These are phyloP conservation scores for Aspergillus pseudonomiae DNA, from an alignment of 2,329 filamentous ascomycete species.

Conservation along the genomic window DNA sequence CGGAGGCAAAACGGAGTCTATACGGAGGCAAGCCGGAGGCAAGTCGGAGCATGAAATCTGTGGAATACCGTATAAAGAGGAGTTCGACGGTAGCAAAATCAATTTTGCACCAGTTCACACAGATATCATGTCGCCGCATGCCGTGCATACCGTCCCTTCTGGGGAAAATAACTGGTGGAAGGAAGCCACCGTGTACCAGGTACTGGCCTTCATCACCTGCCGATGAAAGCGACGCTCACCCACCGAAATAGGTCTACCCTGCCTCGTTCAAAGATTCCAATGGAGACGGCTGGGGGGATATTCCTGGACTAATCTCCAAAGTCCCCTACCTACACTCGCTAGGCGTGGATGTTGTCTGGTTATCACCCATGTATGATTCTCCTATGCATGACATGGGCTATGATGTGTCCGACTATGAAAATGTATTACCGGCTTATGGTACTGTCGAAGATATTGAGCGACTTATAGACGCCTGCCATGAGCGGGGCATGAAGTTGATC, in stretches of 20 bases:
- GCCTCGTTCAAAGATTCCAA: constrained; percentile 55
- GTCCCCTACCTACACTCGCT: constrained; percentile 64
- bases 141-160: constrained; percentile 18
- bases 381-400: constrained; percentile 72
- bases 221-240: not conserved
- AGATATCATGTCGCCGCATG: constrained; percentile 21
- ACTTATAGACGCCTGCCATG: constrained; percentile 59
- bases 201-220: not conserved
- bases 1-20: not conserved
- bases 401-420: constrained; percentile 67
- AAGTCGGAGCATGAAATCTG: constrained; percentile 10
- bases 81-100: not conserved
- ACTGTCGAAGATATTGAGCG: constrained; percentile 62
- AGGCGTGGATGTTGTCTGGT: constrained; percentile 68
- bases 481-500: constrained; percentile 66
- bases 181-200: constrained; percentile 38
- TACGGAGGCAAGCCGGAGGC: constrained; percentile 10
- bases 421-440: constrained; percentile 63
- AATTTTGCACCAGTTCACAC: not conserved
- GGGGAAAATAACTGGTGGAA: constrained; percentile 40
- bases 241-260: constrained; percentile 26
- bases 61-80: not conserved
- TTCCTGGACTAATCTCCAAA: constrained; percentile 64
- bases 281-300: constrained; percentile 65
- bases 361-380: constrained; percentile 66